Conservation (phyloP, 1,284 basidiomycete genomes). For the Trichosporon sp. region DNA sequence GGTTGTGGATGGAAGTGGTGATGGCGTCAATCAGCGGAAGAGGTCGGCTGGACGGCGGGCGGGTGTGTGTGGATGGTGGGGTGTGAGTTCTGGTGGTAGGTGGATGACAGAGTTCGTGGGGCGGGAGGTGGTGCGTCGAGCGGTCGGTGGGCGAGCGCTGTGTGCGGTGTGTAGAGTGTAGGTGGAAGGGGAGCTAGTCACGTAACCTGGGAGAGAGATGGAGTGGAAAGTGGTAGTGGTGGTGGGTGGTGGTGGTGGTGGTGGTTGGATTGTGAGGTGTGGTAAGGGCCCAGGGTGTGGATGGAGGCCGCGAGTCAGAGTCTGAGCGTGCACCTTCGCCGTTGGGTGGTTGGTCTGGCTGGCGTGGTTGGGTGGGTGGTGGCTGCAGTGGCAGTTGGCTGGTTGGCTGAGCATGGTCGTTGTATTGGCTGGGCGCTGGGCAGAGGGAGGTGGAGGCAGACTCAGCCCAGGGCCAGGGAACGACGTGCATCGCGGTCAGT, state of each 20-base stretch:
- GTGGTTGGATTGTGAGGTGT: background rate
- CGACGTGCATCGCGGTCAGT: background rate
- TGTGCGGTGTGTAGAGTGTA: background rate
- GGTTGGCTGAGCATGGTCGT: background rate
- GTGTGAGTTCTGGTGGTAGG: background rate
- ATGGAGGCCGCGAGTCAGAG: constrained; percentile 8
- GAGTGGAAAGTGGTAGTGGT: constrained; percentile 8
- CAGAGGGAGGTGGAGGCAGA: no score
- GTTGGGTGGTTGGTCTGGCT: background rate
- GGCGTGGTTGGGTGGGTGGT: background rate
- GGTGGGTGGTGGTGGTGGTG: background rate
- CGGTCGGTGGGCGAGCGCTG: background rate
- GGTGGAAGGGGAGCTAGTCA: background rate
- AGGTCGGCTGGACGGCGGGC: constrained; percentile 5
- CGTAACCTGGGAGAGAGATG: constrained; percentile 15
- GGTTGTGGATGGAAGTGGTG: background rate
- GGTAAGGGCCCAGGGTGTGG: background rate
- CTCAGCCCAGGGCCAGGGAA: background rate
- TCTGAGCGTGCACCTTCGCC: background rate
- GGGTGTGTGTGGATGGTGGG: background rate
- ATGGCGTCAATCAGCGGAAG: constrained; percentile 21
- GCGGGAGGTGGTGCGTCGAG: background rate
- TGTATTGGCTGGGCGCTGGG: background rate
- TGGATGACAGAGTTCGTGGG: background rate
- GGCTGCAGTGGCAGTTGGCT: background rate